These are phyloP conservation scores for Colletotrichum destructivum DNA, from an alignment of 2,329 filamentous ascomycete genomes.

Conservation along the genomic window DNA sequence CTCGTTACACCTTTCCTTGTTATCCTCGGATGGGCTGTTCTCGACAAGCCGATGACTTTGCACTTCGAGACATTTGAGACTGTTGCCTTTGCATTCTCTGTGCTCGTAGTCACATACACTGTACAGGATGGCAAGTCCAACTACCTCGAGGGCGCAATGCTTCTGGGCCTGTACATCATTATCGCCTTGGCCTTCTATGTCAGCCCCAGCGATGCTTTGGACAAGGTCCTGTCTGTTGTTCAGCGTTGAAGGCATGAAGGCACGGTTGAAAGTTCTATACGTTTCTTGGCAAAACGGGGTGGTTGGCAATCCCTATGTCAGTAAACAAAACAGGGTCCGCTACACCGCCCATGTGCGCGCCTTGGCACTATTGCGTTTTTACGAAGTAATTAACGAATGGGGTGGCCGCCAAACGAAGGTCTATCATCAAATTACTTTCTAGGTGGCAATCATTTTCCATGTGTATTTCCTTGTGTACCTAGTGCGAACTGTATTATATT, in stretches of 20 bases:
- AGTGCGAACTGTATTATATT: conserved; percentile 36
- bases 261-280: conserved; percentile 3
- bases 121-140: conserved; percentile 88
- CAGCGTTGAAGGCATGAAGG: conserved; percentile 11
- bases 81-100: conserved; percentile 82
- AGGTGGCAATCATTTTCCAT: not conserved
- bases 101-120: conserved; percentile 81
- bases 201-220: conserved; percentile 65
- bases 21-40: conserved; percentile 83
- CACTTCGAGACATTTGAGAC: conserved; percentile 88
- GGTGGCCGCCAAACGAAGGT: not conserved
- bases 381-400: not conserved
- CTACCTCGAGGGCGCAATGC: conserved; percentile 85
- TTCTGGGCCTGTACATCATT: conserved; percentile 69
- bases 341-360: not conserved
- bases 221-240: conserved; percentile 49
- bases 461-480: conserved; percentile 38
- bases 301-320: not conserved
- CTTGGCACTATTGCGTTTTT: not conserved
- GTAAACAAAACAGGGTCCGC: not conserved
- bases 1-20: conserved; percentile 87
- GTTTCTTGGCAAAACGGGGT: conserved; percentile 6
- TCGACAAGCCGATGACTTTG: conserved; percentile 80
- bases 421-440: not conserved
- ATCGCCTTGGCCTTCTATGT: conserved; percentile 74